Base-by-base conservation (phyloP, 352 stramenopile species). In the Pythium aristosporum region DNA sequence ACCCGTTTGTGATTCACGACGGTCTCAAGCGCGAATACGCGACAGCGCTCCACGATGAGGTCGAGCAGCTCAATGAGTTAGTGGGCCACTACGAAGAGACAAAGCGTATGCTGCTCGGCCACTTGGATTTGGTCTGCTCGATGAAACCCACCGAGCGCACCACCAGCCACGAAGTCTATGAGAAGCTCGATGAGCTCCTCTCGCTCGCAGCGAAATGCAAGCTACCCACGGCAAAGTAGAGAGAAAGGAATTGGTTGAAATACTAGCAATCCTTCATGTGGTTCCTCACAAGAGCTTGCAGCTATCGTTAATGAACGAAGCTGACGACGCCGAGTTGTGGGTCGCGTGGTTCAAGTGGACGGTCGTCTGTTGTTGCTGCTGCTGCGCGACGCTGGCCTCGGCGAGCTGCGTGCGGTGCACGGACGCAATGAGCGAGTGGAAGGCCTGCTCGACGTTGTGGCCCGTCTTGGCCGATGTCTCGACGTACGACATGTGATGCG, bases 381-480 rank as follows among this genome's bases (percentile, higher is more conserved):
- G 34, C 25, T 43, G 42, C 2, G 37, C n/a, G 3, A 51, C 39
- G 51, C 61, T 62, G 39, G 72, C 59, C 32, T 87, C 79, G 13
- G 65, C 55, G 18, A 74, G 46, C 41, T 76, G 68, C 13, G 82
- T 74, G 43, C 80, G 71, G 30, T 92, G 73, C 42, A 91, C 80
- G 0, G 79, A 68, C 8, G 68, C 56, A 56, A 93, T 79, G 21
- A 93, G 71, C 21, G 67, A 65, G 28, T 76, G 72, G 67, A 93
- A 93, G 5, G 76, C 80, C 15, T 77, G 60, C 32, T 87, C 68
- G 0, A 91, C 85, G 48, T 90, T 88, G 23, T 79, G 58, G 4
- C 81, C 82, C 0, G 80, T 91, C 74, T 91, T 90, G 54, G 85
- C 85, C 13, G 82, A 91, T n/a, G 85, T 92, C 64, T 93, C 85